Evolutionary conservation across 2,329 filamentous ascomycete genomes (phyloP).

Genomic region (Penicillium corylophilum): DNA sequence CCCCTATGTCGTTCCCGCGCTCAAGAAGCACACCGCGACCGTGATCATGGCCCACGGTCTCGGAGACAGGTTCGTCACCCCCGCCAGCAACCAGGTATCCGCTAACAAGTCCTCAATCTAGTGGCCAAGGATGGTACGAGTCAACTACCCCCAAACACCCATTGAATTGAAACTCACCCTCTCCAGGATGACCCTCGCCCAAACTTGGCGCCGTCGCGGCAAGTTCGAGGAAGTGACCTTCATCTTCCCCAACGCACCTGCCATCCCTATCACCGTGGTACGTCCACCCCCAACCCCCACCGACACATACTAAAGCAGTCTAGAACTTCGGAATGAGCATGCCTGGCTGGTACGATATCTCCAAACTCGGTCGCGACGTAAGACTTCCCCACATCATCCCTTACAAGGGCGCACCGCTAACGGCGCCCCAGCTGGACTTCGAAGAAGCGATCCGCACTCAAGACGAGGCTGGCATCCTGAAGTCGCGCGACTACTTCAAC

Average conservation of each 20-base stretch:
- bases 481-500: slow-evolving; percentile 73
- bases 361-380: slow-evolving; percentile 45
- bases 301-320: not conserved
- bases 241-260: slow-evolving; percentile 86
- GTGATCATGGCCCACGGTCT: slow-evolving; percentile 93
- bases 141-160: not conserved
- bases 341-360: slow-evolving; percentile 64
- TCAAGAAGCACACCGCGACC: slow-evolving; percentile 84
- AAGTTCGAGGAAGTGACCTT: slow-evolving; percentile 90
- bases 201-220: slow-evolving; percentile 79
- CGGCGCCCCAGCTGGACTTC: slow-evolving; percentile 36
- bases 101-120: slow-evolving; percentile 28
- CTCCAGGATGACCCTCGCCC: slow-evolving; percentile 68
- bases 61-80: slow-evolving; percentile 69
- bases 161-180: not conserved
- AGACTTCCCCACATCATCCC: slow-evolving; percentile 16
- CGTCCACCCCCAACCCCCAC: slow-evolving; percentile 26
- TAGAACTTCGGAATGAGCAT: slow-evolving; percentile 75
- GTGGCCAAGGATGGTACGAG: slow-evolving; percentile 49
- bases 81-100: not conserved
- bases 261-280: slow-evolving; percentile 81
- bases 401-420: not conserved
- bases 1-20: slow-evolving; percentile 72
- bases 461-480: slow-evolving; percentile 68
- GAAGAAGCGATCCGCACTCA: slow-evolving; percentile 43